phyloP scores from a whole-genome alignment of 495 filamentous ascomycete species.

The Chaetomium cochliodes region DNA sequence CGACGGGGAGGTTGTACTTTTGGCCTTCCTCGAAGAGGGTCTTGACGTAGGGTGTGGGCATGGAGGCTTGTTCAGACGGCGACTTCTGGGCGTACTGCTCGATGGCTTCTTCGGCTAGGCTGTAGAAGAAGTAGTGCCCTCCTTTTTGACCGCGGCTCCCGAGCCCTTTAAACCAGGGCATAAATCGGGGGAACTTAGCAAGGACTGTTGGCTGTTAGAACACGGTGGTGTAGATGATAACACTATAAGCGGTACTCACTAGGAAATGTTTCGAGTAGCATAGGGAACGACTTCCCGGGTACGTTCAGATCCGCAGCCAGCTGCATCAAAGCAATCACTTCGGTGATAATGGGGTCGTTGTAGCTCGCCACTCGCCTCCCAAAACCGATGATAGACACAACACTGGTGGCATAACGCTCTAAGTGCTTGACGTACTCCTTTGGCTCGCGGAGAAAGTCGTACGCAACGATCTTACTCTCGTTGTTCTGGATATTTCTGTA shows the following conservation, averaged over 20 bases:
- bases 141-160: slow-evolving; percentile 47
- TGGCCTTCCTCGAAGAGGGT: slow-evolving; percentile 52
- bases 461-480: slow-evolving; percentile 52
- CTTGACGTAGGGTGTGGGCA: slow-evolving; percentile 53
- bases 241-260: slow-evolving; percentile 28
- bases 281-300: slow-evolving; percentile 60
- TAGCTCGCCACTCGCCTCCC: slow-evolving; percentile 58
- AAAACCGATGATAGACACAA: slow-evolving; percentile 64
- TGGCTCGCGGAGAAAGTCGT: slow-evolving; percentile 50
- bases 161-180: slow-evolving; percentile 61
- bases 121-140: slow-evolving; percentile 53
- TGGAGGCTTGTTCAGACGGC: slow-evolving; percentile 42
- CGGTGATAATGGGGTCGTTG: slow-evolving; percentile 59
- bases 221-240: not conserved
- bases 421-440: slow-evolving; percentile 59
- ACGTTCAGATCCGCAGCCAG: slow-evolving; percentile 64
- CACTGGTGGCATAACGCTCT: slow-evolving; percentile 62
- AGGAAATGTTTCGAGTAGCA: slow-evolving; percentile 61
- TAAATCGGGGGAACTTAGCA: slow-evolving; percentile 53
- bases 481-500: slow-evolving; percentile 63
- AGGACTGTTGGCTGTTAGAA: slow-evolving; percentile 44
- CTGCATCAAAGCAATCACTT: slow-evolving; percentile 63
- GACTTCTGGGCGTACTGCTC: slow-evolving; percentile 43
- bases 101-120: slow-evolving; percentile 56
- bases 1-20: slow-evolving; percentile 50